Evolutionary conservation across 805 yeast genomes (phyloP).

Genomic region (Nakazawaea molendinolei): DNA sequence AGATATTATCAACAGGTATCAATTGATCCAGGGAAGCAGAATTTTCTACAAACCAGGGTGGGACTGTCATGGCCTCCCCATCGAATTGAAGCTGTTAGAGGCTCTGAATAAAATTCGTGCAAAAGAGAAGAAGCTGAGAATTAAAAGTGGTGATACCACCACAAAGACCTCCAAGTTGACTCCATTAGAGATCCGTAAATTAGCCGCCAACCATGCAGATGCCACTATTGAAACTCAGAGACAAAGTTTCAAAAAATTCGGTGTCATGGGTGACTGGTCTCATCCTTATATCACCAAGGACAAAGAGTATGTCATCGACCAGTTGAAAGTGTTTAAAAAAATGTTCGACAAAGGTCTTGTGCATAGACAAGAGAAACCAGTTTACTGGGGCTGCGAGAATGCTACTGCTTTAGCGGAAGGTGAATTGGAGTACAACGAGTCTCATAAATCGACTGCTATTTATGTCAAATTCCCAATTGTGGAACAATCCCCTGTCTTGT

Average conservation of each 20-base stretch:
- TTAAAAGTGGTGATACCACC: conserved; percentile 13
- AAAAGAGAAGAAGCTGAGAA: conserved; percentile 18
- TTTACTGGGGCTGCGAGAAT: conserved; percentile 95
- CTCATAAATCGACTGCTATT: conserved; percentile 63
- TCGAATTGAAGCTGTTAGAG: conserved; percentile 77
- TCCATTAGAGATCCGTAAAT: conserved; percentile 51
- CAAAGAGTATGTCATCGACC: conserved; percentile 65
- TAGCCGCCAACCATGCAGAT: conserved; percentile 67
- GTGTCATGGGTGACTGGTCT: conserved; percentile 78
- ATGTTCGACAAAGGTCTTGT: conserved; percentile 63
- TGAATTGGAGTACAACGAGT: conserved; percentile 79
- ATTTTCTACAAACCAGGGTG: conserved; percentile 87
- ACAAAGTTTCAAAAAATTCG: conserved; percentile 59
- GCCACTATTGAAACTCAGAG: conserved; percentile 59
- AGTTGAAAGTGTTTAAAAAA: conserved; percentile 60
- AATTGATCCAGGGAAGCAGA: conserved; percentile 53
- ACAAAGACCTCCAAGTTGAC: conserved; percentile 20
- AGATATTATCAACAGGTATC: conserved; percentile 74
- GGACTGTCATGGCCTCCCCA: conserved; percentile 99
- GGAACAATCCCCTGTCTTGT: conserved; percentile 2
- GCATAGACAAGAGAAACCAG: conserved; percentile 86
- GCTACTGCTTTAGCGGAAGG: conserved; percentile 95
- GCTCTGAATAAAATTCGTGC: conserved; percentile 27
- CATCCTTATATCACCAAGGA: conserved; percentile 69
- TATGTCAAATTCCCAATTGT: conserved; percentile 60